Evolutionary conservation across 2,329 filamentous ascomycete genomes (phyloP), one percentile per base, ranked within the genome.

Genomic region (Mycogone perniciosa): DNA sequence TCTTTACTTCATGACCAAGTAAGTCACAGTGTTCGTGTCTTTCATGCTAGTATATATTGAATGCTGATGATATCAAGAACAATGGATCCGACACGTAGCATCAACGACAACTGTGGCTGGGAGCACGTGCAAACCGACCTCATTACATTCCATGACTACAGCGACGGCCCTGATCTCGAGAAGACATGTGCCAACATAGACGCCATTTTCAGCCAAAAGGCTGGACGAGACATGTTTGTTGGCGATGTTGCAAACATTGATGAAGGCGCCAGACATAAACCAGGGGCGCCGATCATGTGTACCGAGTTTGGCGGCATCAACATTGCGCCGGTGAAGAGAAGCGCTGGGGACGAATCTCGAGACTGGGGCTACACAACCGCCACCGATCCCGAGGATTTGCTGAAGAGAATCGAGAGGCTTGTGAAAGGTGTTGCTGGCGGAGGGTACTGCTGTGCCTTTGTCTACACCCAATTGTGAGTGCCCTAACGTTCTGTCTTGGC

Each of bases 101-200:
- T 87, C 60, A 87, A 86, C 59, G 83, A 86, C 63, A 86, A 87
- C 64, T 86, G 83, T 56, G 84, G 84, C 33, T 86, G 84, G 84
- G 82, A 86, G 60, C 82, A 86, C 55, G 81, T 86, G 5, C 58
- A 72, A 8, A 83, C 79, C 0, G 83, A 86, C 57, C 67, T 86
- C 2, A 80, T 78, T 27, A 85, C 83, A 0, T 87, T 84, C 69
- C 84, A 86, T 62, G 82, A 86, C 63, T 87, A 86, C 61, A 71
- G 73, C 13, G 82, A 86, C 58, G 79, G 71, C 0, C 70, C 76
- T 0, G 76, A 73, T 26, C 72, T 87, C 6, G 70, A 75, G 5
- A 68, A 75, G 52, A 79, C 77, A 2, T 85, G 81, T 59, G 66
- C 69, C 0, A 74, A 67, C 3, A 64, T 84, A 30, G 68, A 77